A percentile compares a stretch with the other conserved stretches of the same genome.
These are phyloP conservation scores for Myxozyma udenii DNA, from an alignment of 805 yeast species.

Conservation along the genomic window DNA sequence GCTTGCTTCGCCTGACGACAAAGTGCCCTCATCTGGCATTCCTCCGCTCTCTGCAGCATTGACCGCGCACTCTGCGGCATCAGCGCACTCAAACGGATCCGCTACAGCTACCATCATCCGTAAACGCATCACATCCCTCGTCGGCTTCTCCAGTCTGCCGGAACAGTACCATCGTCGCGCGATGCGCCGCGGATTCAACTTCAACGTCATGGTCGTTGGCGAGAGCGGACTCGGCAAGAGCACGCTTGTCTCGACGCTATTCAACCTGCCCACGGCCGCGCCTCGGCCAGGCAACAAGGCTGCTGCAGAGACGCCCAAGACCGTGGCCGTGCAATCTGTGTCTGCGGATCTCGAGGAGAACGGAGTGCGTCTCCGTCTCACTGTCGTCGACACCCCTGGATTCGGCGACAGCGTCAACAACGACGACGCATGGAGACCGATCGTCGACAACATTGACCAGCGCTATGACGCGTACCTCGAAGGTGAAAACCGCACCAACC, in stretches of 20 bases:
- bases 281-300: slow-evolving; percentile 10
- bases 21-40: too few relatives aligned
- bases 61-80: neutral
- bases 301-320: slow-evolving; percentile 37
- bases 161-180: slow-evolving; percentile 98
- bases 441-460: slow-evolving; percentile 79
- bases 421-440: slow-evolving; percentile 70
- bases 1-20: too few relatives aligned
- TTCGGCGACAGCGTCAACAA: slow-evolving; percentile 83
- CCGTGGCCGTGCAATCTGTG: slow-evolving; percentile 58
- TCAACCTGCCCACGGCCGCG: slow-evolving; percentile 56
- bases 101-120: slow-evolving; percentile 56
- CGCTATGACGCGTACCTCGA: slow-evolving; percentile 89
- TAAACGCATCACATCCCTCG: slow-evolving; percentile 85
- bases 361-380: slow-evolving; percentile 81
- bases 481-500: slow-evolving; percentile 76
- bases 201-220: slow-evolving; percentile 84
- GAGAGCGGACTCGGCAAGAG: slow-evolving; percentile 91
- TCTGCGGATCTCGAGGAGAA: slow-evolving; percentile 83
- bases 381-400: slow-evolving; percentile 87
- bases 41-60: too few relatives aligned
- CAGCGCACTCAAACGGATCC: slow-evolving; percentile 24
- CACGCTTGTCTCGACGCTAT: slow-evolving; percentile 86
- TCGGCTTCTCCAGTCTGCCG: slow-evolving; percentile 96
- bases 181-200: slow-evolving; percentile 79